Base-by-base conservation (phyloP, 768 basidiomycete genomes). In the Boletus speciosus region DNA sequence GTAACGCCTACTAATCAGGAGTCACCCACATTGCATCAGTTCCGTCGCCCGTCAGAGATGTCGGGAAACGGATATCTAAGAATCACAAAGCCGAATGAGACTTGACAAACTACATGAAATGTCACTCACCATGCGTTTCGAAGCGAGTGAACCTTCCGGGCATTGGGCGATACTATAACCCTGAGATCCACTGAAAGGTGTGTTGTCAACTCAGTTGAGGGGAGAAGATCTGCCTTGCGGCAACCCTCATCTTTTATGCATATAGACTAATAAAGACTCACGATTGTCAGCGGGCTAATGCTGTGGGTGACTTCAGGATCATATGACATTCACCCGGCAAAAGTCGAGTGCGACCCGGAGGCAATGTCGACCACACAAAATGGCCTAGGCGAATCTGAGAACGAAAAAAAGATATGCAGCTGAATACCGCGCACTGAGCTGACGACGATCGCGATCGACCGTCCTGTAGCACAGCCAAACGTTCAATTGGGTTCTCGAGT, bases 1-100 rank as follows among this genome's bases (percentile, higher is more conserved):
- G 1, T 11, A 4, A 32, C 10, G 4, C 31, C 31, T 32, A 7
- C 9, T 19, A 19, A 32, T 32, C 9, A 10, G 14, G 34, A 10
- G 21, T 12, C 5, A 65, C 76, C 61, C 66, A 87, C 90, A 95
- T 95, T 6, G 92, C 93, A 76, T 95, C 93, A 37, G 90, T 88
- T 3, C 92, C 92, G 75, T 95, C 93, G 25, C 92, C 91, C 15
- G 87, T 86, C 55, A 93, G 72, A n/a, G 88, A 92, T 12, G 91
- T 96, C 1, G 92, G 93, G 73, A 94, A 96, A 29, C 92, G 86
- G 40, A 94, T 79, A 74, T 93, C 92, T 92, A 54, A 7, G 23
- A 36, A 23, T 16, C 21, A 21, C 11, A 7, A 21, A 1, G 19
- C 10, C 25, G 27, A 32, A 39, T 15, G 21, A 35, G 39, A 19